Percentiles rank a stretch among this genome's conserved stretches.
Conservation (phyloP, 2,329 filamentous ascomycete species). For the Botrytis porri region DNA sequence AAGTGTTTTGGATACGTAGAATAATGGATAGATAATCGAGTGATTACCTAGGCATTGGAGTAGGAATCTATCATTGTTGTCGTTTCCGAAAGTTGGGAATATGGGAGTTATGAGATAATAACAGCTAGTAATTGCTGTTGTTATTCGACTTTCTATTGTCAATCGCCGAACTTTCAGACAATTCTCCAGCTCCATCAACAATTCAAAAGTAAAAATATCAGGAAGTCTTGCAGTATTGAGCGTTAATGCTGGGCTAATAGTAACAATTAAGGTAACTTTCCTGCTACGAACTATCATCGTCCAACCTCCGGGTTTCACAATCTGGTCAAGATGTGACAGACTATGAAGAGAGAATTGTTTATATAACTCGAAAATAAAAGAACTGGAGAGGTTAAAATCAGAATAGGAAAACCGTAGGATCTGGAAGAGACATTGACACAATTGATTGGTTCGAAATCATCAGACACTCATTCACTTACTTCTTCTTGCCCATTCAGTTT, state of each 20-base stretch:
- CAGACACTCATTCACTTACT: background rate
- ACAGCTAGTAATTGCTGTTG: background rate
- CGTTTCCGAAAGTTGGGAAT: background rate
- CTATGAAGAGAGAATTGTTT: background rate
- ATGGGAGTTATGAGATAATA: rapidly evolving
- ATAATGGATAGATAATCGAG: background rate
- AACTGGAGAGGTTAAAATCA: no score
- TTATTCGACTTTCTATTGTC: background rate
- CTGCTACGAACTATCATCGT: background rate
- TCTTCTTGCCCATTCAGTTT: background rate
- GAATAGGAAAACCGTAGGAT: background rate
- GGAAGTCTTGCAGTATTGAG: background rate
- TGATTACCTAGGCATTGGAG: no score
- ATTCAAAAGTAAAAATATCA: background rate
- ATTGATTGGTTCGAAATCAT: background rate
- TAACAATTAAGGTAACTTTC: background rate
- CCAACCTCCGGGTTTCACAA: no score
- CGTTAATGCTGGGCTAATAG: background rate
- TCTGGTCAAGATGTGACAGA: background rate
- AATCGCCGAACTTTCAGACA: background rate
- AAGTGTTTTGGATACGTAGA: background rate
- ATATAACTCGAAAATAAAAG: background rate
- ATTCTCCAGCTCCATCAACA: background rate
- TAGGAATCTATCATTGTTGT: background rate
- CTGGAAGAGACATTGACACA: rapidly evolving